Evolutionary conservation across 2,329 filamentous ascomycete genomes (phyloP).

Genomic region (Beauveria sp.): DNA sequence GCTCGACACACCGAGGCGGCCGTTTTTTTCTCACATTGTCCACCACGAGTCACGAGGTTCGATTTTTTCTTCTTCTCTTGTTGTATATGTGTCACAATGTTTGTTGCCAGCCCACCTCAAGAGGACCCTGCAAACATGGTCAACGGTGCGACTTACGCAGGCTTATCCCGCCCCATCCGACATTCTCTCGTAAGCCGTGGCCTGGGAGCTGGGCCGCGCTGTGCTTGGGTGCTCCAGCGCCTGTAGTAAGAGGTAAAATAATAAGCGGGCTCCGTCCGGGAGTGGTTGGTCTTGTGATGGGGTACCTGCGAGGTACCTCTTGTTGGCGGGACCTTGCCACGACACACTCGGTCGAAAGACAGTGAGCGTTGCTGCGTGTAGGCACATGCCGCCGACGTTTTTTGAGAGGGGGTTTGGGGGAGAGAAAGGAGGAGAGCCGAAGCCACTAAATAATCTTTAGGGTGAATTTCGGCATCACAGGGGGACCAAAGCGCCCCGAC

Average conservation of each 20-base stretch:
- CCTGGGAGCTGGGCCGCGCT: not conserved
- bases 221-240: not conserved
- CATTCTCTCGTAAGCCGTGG: constrained; percentile 10
- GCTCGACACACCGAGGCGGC: not conserved
- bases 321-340: not conserved
- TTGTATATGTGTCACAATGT: not conserved
- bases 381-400: not conserved
- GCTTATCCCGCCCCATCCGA: constrained; percentile 6
- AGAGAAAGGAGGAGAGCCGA: too few species aligned
- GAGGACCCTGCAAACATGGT: not conserved
- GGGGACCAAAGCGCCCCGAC: too few species aligned
- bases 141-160: constrained; percentile 3
- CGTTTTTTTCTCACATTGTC: not conserved
- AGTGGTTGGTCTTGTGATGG: not conserved
- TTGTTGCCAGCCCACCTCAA: not conserved
- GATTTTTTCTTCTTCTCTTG: not conserved
- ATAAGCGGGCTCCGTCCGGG: not conserved
- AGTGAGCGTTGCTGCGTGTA: not conserved
- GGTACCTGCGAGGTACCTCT: constrained; percentile 3
- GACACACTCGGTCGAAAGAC: not conserved
- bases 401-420: not conserved
- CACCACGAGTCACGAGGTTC: not conserved
- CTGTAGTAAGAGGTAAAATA: constrained; percentile 10
- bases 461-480: too few species aligned
- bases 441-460: too few species aligned